Evolutionary conservation across 129 eudicot genomes (phyloP).

Genomic region (Tanacetum coccineum): DNA sequence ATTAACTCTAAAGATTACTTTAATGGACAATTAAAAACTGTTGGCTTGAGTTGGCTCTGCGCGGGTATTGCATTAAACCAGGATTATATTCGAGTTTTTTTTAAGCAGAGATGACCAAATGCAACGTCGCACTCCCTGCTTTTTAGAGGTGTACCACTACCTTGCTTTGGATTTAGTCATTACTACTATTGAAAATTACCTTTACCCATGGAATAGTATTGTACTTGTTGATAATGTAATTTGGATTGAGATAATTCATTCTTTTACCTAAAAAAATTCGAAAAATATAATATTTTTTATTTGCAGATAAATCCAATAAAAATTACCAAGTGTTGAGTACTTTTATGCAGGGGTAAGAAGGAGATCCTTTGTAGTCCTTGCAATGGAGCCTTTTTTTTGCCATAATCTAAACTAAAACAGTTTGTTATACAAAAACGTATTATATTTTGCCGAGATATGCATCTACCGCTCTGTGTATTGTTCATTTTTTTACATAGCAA

Average conservation of each 20-base stretch:
- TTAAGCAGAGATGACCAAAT: neutral
- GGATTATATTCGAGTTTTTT: neutral
- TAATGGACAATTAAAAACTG: conserved; percentile 67
- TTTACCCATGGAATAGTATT: neutral
- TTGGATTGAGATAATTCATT: neutral
- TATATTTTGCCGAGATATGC: no score
- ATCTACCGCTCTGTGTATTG: no score
- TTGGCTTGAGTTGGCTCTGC: conserved; percentile 78
- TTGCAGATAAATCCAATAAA: neutral
- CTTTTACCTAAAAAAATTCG: neutral
- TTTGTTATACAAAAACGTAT: no score
- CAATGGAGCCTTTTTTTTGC: conserved; percentile 63
- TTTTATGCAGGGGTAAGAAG: conserved; percentile 51
- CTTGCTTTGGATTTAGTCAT: conserved; percentile 13
- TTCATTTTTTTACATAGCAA: no score
- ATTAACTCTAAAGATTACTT: conserved; percentile 73
- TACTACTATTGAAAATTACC: conserved; percentile 3
- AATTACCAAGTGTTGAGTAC: conserved; percentile 3
- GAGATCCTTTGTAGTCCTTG: conserved; percentile 68
- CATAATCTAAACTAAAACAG: no score
- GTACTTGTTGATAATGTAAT: conserved; percentile 4
- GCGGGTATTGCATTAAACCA: conserved; percentile 39
- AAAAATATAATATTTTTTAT: neutral
- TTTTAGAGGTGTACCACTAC: neutral
- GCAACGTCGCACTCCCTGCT: neutral